phyloP scores from a whole-genome alignment of 331 rosid genomes.

The Arachis monticola region DNA sequence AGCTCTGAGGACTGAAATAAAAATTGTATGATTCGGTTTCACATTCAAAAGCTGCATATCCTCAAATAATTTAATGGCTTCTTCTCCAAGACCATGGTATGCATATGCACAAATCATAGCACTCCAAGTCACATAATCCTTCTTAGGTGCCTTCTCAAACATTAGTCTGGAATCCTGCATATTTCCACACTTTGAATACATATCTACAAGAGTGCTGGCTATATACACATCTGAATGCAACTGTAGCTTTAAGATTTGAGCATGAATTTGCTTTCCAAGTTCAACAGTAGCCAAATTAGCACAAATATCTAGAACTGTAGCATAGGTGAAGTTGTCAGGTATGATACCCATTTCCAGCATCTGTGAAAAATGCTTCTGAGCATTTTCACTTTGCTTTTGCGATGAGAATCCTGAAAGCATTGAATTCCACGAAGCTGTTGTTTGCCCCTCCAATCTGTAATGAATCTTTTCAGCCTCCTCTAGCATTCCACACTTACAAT shows the following conservation, averaged over 20 bases:
- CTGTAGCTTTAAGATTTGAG: slow-evolving; percentile 69
- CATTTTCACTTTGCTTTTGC: slow-evolving; percentile 68
- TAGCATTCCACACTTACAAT: slow-evolving; percentile 76
- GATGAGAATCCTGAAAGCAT: slow-evolving; percentile 79
- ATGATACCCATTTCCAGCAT: slow-evolving; percentile 69
- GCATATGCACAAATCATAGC: slow-evolving; percentile 89
- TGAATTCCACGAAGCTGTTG: slow-evolving; percentile 83
- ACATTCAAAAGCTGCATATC: slow-evolving; percentile 68
- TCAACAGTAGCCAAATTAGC: slow-evolving; percentile 81
- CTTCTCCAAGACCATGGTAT: slow-evolving; percentile 62
- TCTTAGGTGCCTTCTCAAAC: slow-evolving; percentile 68
- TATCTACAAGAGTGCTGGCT: slow-evolving; percentile 78
- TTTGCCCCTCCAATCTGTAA: slow-evolving; percentile 55
- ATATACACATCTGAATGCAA: slow-evolving; percentile 69
- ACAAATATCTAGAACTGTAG: slow-evolving; percentile 77
- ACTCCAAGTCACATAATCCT: slow-evolving; percentile 82
- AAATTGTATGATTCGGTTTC: slow-evolving; percentile 71
- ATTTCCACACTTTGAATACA: slow-evolving; percentile 86
- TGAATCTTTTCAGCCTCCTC: slow-evolving; percentile 83
- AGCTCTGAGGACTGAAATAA: slow-evolving; percentile 81
- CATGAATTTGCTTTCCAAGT: slow-evolving; percentile 86
- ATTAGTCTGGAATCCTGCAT: slow-evolving; percentile 66
- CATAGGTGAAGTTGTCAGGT: slow-evolving; percentile 83
- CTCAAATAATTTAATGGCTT: slow-evolving; percentile 61
- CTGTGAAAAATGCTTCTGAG: slow-evolving; percentile 66